A percentile compares a stretch with the other conserved stretches of the same genome.
phyloP scores from a whole-genome alignment of 176 grass and related monocot species.

The Rhynchospora breviuscula region DNA sequence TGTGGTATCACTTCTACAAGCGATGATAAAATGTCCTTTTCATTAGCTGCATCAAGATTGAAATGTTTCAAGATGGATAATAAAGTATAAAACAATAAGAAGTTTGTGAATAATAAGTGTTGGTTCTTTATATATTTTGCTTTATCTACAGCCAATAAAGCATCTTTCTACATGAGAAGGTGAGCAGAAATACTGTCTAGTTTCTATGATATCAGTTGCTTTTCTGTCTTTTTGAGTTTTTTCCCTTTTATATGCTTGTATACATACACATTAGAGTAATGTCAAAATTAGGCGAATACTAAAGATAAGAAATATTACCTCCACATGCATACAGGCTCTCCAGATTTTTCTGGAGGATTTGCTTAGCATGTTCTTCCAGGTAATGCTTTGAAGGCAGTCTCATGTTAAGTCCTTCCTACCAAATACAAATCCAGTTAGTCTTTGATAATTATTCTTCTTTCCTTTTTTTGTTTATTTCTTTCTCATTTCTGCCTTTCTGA shows the following conservation, averaged over 20 bases:
- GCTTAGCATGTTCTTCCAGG: slow-evolving; percentile 66
- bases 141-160: neutral
- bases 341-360: slow-evolving; percentile 74
- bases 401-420: slow-evolving; percentile 66
- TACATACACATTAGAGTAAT: neutral
- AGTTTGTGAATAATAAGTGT: neutral
- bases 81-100: slow-evolving; percentile 10
- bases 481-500: neutral
- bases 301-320: slow-evolving; percentile 36
- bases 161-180: neutral
- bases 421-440: slow-evolving; percentile 10
- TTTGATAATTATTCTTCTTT: neutral
- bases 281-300: neutral
- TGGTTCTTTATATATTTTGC: neutral
- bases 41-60: slow-evolving; percentile 52
- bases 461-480: neutral
- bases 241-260: neutral
- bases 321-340: slow-evolving; percentile 85
- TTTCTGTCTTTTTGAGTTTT: neutral
- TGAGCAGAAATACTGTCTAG: neutral
- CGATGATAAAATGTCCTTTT: slow-evolving; percentile 42
- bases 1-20: slow-evolving; percentile 71
- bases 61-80: slow-evolving; percentile 11
- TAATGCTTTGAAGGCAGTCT: slow-evolving; percentile 56
- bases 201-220: neutral